Evolutionary conservation across 768 basidiomycete species (phyloP), one percentile per base, ranked within the genome.

Genomic region (Leccinum variicolor): DNA sequence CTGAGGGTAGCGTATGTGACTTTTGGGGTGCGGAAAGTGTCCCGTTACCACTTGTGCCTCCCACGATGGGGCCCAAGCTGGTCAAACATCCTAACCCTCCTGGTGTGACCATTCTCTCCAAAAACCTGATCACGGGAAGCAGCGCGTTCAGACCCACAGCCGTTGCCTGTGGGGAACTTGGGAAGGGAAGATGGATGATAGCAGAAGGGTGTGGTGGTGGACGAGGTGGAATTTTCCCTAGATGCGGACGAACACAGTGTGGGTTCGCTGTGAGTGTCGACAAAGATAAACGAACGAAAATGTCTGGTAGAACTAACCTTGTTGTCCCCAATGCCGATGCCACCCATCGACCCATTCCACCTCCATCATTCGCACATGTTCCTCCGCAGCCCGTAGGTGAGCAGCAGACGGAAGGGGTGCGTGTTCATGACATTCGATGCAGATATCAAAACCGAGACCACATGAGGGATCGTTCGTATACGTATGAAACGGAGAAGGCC

Each of bases 341-440:
- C 68, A 70, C 56, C 79, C 63, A 55, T 84, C 81, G 3, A 70
- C 74, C 90, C 91, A 93, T 69, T 81, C 75, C 52, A 74, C 74
- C 61, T 92, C 91, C 67, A 93, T 71, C 71, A 77, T 77, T 29
- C 71, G 73, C 10, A 94, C 66, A 63, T 92, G 89, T 58, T 92
- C 90, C 69, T 93, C 89, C 8, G 87, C 89, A 3, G 84, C 85
- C 52, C 84, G 79, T 36, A 92, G 71, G 64, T 90, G 86, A 34
- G 81, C 77, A 0, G 78, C 56, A n/a, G 79, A 78, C 0, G 92
- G 89, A 70, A 90, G 87, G 14, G 86, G 84, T 3, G 90, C 90
- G 33, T 83, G 75, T 62, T 94, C 91, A 66, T 90, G 88, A 67
- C 90, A 92, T 73, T 96, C 92, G 59, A 96, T 82, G 69, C 92